Evolutionary conservation across 768 basidiomycete species (phyloP).

Genomic region (Trametopsis cervina): DNA sequence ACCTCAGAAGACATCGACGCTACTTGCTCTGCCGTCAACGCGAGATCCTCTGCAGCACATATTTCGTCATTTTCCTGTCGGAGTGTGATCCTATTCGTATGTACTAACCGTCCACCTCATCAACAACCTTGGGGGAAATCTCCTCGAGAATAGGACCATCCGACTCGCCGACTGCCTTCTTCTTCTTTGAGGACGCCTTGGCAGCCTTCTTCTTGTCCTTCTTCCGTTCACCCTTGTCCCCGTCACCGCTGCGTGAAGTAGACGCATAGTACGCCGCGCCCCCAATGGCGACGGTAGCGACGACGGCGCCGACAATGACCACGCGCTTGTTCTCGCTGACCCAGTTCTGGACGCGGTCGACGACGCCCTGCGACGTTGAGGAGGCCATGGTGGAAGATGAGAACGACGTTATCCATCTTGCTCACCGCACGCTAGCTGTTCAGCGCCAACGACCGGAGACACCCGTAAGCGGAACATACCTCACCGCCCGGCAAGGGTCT

Average conservation of each 20-base stretch:
- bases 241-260: constrained; percentile 36
- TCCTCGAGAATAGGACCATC: constrained; percentile 84
- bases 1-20: constrained; percentile 54
- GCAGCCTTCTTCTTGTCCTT: constrained; percentile 40
- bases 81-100: background rate
- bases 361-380: constrained; percentile 27
- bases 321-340: constrained; percentile 74
- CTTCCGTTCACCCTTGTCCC: constrained; percentile 38
- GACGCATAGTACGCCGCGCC: constrained; percentile 74
- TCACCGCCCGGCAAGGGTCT: constrained; percentile 1
- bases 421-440: background rate
- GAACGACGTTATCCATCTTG: background rate
- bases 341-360: constrained; percentile 63
- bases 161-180: constrained; percentile 45
- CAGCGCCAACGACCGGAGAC: background rate
- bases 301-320: constrained; percentile 66
- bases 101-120: constrained; percentile 23
- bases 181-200: constrained; percentile 43
- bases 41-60: constrained; percentile 29
- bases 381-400: constrained; percentile 11
- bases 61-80: constrained; percentile 5
- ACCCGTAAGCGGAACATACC: constrained; percentile 1
- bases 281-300: constrained; percentile 62
- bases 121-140: constrained; percentile 36
- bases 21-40: constrained; percentile 48